A percentile compares a stretch with the other conserved stretches of the same genome.
phyloP scores from a whole-genome alignment of 768 basidiomycete genomes.

The Lentinula boryana region DNA sequence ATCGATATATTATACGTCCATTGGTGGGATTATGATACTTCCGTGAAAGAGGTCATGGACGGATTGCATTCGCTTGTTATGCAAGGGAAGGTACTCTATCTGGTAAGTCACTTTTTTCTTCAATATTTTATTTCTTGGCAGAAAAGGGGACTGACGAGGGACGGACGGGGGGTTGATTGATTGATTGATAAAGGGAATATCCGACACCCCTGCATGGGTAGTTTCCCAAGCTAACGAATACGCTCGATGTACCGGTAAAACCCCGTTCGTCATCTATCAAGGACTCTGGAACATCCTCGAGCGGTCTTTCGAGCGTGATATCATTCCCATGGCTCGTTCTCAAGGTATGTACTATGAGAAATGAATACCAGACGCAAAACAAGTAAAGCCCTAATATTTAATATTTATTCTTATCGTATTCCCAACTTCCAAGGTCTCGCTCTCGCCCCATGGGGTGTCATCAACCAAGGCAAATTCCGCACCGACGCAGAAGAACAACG shows the following conservation, averaged over 20 bases:
- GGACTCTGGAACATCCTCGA: slow-evolving; percentile 25
- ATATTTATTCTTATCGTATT: not conserved
- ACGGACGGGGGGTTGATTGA: too few species aligned
- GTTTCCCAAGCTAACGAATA: slow-evolving; percentile 34
- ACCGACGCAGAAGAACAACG: slow-evolving; percentile 23
- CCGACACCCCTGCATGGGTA: slow-evolving; percentile 31
- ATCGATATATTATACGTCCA: slow-evolving; percentile 55
- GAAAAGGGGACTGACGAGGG: too few species aligned
- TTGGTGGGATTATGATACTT: slow-evolving; percentile 43
- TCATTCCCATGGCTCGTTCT: slow-evolving; percentile 28
- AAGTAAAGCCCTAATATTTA: too few species aligned
- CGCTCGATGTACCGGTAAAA: slow-evolving; percentile 31
- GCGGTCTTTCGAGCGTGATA: slow-evolving; percentile 38
- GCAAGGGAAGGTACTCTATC: slow-evolving; percentile 38
- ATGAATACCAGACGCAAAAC: not conserved
- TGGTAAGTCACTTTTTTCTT: slow-evolving; percentile 14
- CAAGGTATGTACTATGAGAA: slow-evolving; percentile 4
- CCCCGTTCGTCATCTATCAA: slow-evolving; percentile 42
- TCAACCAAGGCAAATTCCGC: slow-evolving; percentile 21
- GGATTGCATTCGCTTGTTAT: slow-evolving; percentile 35
- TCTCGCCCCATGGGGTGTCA: slow-evolving; percentile 31
- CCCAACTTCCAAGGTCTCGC: slow-evolving; percentile 24
- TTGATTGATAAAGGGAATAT: too few species aligned
- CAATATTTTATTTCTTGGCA: not conserved
- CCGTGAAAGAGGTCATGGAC: slow-evolving; percentile 42